A percentile compares a stretch with the other conserved stretches of the same genome.
Conservation (phyloP, 176 grass and related monocot genomes). For the Oryza glumipatula region DNA sequence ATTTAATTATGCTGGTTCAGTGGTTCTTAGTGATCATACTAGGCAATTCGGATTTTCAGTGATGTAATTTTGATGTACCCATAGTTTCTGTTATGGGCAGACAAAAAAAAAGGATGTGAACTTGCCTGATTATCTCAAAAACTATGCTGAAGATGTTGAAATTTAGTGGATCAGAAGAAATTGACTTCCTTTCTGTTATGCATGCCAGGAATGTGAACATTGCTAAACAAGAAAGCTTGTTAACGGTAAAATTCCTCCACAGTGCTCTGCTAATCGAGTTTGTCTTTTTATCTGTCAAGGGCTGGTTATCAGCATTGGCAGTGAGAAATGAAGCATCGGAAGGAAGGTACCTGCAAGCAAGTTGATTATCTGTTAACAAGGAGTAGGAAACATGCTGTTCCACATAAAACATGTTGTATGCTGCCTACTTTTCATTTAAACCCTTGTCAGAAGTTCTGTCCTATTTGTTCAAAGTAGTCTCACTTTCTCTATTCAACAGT, state of each 20-base stretch:
- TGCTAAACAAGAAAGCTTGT: slow-evolving; percentile 43
- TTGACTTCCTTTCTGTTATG: slow-evolving; percentile 62
- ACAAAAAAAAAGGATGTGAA: not conserved
- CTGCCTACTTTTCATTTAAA: not conserved
- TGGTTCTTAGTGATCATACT: no score
- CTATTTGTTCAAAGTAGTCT: not conserved
- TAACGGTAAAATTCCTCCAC: slow-evolving; percentile 38
- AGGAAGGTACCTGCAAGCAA: slow-evolving; percentile 56
- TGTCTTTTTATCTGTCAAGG: slow-evolving; percentile 10
- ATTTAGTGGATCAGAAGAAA: slow-evolving; percentile 62
- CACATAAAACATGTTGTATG: no score
- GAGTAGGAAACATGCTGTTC: no score
- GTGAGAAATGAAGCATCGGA: slow-evolving; percentile 42
- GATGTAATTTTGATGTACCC: not conserved
- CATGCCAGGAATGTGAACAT: slow-evolving; percentile 58
- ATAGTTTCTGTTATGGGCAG: not conserved
- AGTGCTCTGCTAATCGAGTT: not conserved
- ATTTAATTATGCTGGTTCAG: no score
- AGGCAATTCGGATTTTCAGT: no score
- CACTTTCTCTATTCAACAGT: not conserved
- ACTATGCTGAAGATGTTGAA: slow-evolving; percentile 60
- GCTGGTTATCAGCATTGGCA: slow-evolving; percentile 7
- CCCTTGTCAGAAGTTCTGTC: not conserved
- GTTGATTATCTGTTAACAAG: not conserved
- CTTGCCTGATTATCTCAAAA: slow-evolving; percentile 70